Evolutionary conservation across 1,284 basidiomycete genomes (phyloP), one percentile per base, ranked within the genome.

Genomic region (Kwoniella shivajii): DNA sequence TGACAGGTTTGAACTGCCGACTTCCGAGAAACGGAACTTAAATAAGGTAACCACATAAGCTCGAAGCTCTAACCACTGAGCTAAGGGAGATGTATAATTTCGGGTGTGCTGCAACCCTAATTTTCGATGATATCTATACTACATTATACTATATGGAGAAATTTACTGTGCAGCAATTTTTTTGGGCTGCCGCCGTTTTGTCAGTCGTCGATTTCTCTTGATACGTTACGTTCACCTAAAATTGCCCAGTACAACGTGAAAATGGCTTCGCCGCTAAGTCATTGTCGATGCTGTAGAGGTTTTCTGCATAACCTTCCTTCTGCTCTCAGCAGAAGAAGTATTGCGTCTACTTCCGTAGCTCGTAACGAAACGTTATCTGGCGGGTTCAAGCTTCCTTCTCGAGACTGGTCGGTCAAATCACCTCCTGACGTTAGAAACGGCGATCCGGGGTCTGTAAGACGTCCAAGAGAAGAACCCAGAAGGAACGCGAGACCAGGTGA

Each of bases 251-350:
- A 18, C 14, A n/a, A 4, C 11, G 24, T n/a, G 24, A 45, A n/a
- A n/a, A 60, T 56, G 58, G 31, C 54, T 18, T 27, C 56, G 14
- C 26, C 50, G 9, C 14, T 39, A 18, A 39, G 49, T 20, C 43
- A 37, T 5, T 61, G 59, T 50, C 37, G 56, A 39, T 61, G 56
- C 49, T 61, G 59, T 27, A 37, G 56, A 36, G 47, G 48, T 6
- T 13, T 57, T 4, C 26, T 57, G 5, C 46, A 56, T 24, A 45
- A 46, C 10, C 34, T 57, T 1, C 13, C 49, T 18, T 24, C 30
- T 11, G 18, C 14, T 26, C 6, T 27, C 18, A 36, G 45, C 16
- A 33, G 11, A 36, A 33, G 45, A 33, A 2, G 11, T 9, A 14
- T 47, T 33, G 20, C 45, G 2, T 47, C 45, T 6, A 47, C 45